Base-by-base conservation (phyloP, 345 rosid species). In the Pistacia atlantica region DNA sequence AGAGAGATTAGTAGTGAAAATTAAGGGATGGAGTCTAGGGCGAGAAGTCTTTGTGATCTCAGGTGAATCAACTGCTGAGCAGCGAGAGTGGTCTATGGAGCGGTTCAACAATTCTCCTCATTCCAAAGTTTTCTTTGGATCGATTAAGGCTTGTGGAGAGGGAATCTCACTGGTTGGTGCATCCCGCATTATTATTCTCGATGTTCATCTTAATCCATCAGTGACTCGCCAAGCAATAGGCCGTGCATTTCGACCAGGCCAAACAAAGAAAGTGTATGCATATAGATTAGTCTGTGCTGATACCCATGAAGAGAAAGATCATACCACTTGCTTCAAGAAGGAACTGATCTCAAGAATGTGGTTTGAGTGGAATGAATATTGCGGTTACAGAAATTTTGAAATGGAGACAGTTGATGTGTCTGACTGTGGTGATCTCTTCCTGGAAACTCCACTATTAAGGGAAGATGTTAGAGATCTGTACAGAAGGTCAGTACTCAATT, bases 81-180 rank as follows among this genome's bases (percentile, higher is more conserved):
- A 90, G 0, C 81, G 97, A 28, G 98, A 96, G 81, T 18, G 67
- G 77, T 82, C 97, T 11, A 93, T 90, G 97, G 97, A 96, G 20
- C 82, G 73, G 11, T 93, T 93, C 81, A 93, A 93, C 84, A 92
- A 83, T 61, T 89, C 97, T 5, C 54, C 81, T 0, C 93, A 93
- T 7, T 90, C 99, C 0, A 96, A 73, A 84, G 93, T 93, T 7
- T 88, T 96, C 48, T 93, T 93, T 31, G 99, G 99, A 42, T 96
- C 98, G 2, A 96, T 96, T 18, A 92, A 80, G 83, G 97, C 98
- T 0, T 96, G 99, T 56, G 99, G 98, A 17, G 98, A 96, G 80
- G 99, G 99, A 18, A 88, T 96, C 25, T 96, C 98, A 4, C 58
- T 96, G 52, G 98, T 96, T 45, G 99, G 99, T 11, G 99, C 97